A percentile compares a stretch with the other conserved stretches of the same genome.
These are phyloP conservation scores for Phytophthora ohioensis DNA, from an alignment of 352 stramenopile genomes.

Conservation along the genomic window DNA sequence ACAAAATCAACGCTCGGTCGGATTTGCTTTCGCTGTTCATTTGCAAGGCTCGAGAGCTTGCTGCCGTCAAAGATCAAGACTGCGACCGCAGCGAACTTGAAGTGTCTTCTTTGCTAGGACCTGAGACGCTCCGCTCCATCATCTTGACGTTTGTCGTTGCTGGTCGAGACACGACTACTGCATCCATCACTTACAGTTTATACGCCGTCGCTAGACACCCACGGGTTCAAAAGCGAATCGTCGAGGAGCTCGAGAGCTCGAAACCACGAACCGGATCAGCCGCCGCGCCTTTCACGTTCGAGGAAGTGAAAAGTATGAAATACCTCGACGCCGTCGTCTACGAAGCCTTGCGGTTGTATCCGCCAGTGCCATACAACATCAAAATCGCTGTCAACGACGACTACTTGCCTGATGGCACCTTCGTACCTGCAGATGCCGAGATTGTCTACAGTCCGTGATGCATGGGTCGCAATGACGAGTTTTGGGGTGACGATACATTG, in stretches of 20 bases:
- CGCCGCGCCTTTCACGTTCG: constrained; percentile 47
- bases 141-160: constrained; percentile 85
- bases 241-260: constrained; percentile 49
- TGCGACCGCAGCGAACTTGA: not conserved
- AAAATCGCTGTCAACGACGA: constrained; percentile 72
- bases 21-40: constrained; percentile 74
- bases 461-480: constrained; percentile 65
- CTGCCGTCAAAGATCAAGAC: constrained; percentile 5
- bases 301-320: constrained; percentile 62
- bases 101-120: constrained; percentile 30
- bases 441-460: constrained; percentile 79
- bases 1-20: constrained; percentile 39
- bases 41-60: constrained; percentile 54
- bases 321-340: constrained; percentile 78
- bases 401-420: constrained; percentile 71
- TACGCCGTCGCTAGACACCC: constrained; percentile 75
- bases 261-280: not conserved
- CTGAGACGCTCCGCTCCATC: constrained; percentile 61
- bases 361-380: constrained; percentile 77
- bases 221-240: constrained; percentile 61
- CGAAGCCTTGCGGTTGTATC: constrained; percentile 79
- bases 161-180: constrained; percentile 84
- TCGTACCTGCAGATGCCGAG: constrained; percentile 68
- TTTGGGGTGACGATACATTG: constrained; percentile 62
- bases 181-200: constrained; percentile 78